Percentiles rank a stretch among this genome's conserved stretches.
Conservation (phyloP, 148 eudicot species). For the Dianthus caryophyllus region DNA sequence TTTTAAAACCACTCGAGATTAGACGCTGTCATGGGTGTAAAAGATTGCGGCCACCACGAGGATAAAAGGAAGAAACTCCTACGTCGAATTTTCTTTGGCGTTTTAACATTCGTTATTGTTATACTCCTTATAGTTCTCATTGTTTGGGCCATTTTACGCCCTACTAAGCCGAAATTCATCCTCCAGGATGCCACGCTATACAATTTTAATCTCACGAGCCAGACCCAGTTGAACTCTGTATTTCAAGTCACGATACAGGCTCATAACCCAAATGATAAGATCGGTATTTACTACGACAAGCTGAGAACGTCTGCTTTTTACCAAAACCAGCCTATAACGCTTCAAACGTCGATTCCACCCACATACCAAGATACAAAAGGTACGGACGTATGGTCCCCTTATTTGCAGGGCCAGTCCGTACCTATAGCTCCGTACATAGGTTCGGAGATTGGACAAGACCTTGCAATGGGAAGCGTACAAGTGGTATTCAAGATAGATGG, state of each 20-base stretch:
- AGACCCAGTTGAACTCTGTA: constrained; percentile 43
- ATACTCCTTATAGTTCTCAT: constrained; percentile 43
- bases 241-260: constrained; percentile 54
- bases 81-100: constrained; percentile 22
- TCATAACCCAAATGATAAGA: constrained; percentile 36
- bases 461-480: constrained; percentile 35
- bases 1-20: neutral
- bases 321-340: constrained; percentile 60
- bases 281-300: constrained; percentile 48
- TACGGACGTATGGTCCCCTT: constrained; percentile 64
- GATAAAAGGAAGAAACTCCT: constrained; percentile 25
- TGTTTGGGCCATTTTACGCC: constrained; percentile 54
- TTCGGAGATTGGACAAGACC: constrained; percentile 36
- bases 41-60: constrained; percentile 57
- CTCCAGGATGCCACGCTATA: constrained; percentile 73
- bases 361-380: constrained; percentile 55
- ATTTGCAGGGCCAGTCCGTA: constrained; percentile 44
- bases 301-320: constrained; percentile 45
- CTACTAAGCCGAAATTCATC: constrained; percentile 50
- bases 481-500: constrained; percentile 54
- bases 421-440: constrained; percentile 76
- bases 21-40: constrained; percentile 29
- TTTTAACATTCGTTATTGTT: constrained; percentile 27
- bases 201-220: constrained; percentile 51
- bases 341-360: constrained; percentile 48